Evolutionary conservation across 257 asterid genomes (phyloP).

Genomic region (Nicotiana otophora): DNA sequence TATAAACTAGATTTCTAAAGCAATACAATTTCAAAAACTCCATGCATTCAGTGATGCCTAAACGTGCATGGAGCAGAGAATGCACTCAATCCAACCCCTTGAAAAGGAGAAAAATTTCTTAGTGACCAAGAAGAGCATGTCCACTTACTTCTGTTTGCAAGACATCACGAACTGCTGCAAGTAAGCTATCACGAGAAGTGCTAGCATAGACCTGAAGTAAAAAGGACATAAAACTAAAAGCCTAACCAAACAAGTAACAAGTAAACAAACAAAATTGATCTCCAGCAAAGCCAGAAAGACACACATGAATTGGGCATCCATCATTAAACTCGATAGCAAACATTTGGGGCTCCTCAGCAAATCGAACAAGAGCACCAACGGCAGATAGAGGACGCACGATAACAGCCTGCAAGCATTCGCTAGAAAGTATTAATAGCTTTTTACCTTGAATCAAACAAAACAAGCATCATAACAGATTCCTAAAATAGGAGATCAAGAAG

Average conservation of each 20-base stretch:
- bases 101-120: not conserved
- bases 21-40: conserved; percentile 8
- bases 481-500: conserved; percentile 12
- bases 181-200: conserved; percentile 95
- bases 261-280: conserved; percentile 16
- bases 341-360: conserved; percentile 99
- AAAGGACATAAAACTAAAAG: conserved; percentile 17
- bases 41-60: conserved; percentile 5
- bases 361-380: conserved; percentile 92
- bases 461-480: conserved; percentile 5
- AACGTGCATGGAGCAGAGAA: not conserved
- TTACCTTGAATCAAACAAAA: conserved; percentile 13
- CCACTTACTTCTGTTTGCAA: conserved; percentile 92
- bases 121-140: conserved; percentile 30
- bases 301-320: conserved; percentile 95
- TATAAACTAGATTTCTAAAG: conserved; percentile 17
- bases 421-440: conserved; percentile 9
- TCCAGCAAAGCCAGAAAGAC: conserved; percentile 24
- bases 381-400: conserved; percentile 88
- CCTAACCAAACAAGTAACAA: conserved; percentile 6
- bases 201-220: conserved; percentile 92
- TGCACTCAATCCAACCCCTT: not conserved
- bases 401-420: conserved; percentile 70
- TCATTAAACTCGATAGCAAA: conserved; percentile 94
- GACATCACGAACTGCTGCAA: conserved; percentile 90